Conservation (phyloP, 148 eudicot genomes). For the Arctostaphylos glauca region DNA sequence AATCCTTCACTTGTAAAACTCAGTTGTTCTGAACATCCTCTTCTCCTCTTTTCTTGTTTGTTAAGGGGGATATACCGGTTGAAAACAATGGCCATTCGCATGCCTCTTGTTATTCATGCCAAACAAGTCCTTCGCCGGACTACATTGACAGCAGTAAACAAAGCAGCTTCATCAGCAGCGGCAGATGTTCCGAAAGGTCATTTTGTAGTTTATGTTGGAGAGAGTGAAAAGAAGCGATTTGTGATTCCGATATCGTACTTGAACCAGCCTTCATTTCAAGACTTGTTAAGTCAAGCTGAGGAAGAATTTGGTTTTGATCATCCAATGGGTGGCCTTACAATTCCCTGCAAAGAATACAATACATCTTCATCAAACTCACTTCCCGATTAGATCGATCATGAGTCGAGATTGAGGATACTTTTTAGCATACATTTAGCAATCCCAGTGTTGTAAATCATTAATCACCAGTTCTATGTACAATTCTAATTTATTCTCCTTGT, state of each 20-base stretch:
- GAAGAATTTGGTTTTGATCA: no score
- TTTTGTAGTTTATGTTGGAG: no score
- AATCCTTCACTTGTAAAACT: background rate
- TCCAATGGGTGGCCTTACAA: slow-evolving; percentile 59
- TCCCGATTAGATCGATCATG: slow-evolving; percentile 13
- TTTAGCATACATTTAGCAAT: background rate
- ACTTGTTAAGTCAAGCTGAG: no score
- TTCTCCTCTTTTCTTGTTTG: background rate
- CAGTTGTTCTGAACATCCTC: background rate
- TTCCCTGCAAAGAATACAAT: slow-evolving; percentile 59
- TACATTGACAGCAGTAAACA: background rate
- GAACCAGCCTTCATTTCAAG: no score
- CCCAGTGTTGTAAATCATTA: background rate
- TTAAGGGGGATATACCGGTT: background rate
- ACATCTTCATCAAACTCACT: slow-evolving; percentile 35
- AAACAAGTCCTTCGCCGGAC: slow-evolving; percentile 15
- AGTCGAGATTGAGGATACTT: background rate
- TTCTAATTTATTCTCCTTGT: background rate
- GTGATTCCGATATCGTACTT: no score
- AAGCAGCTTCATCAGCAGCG: background rate
- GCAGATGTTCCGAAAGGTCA: slow-evolving; percentile 33
- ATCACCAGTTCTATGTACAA: background rate
- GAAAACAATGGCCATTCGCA: slow-evolving; percentile 10
- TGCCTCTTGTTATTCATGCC: slow-evolving; percentile 7
- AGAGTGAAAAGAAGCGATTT: no score